Evolutionary conservation across 352 stramenopile species (phyloP).

Genomic region (Chloridella minuta): DNA sequence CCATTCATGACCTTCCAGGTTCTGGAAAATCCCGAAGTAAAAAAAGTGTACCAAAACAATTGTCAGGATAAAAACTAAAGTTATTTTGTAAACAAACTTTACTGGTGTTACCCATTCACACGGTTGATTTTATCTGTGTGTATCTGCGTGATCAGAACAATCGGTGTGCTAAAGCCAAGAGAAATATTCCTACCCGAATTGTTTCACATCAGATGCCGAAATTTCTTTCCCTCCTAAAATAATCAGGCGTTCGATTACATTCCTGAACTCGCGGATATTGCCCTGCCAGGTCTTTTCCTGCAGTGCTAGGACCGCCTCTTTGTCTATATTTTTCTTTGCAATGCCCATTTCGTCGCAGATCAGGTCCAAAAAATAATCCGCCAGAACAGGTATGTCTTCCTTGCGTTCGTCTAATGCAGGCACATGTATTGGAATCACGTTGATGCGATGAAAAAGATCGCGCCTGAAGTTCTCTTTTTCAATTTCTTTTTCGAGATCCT

Average conservation of each 20-base stretch:
- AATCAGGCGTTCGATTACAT: not conserved
- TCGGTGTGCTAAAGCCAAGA: no score
- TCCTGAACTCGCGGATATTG: not conserved
- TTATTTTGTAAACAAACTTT: no score
- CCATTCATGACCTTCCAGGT: no score
- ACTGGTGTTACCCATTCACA: no score
- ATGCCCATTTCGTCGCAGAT: not conserved
- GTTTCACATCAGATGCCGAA: not conserved
- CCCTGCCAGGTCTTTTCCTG: not conserved
- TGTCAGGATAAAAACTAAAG: no score
- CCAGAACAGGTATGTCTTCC: not conserved
- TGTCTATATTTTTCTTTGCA: not conserved
- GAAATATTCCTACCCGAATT: no score
- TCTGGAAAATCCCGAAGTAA: no score
- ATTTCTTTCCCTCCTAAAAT: constrained; percentile 8
- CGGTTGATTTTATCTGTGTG: no score
- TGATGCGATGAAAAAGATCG: not conserved
- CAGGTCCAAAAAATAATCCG: not conserved
- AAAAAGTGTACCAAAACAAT: no score
- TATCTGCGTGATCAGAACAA: no score
- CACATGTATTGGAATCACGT: not conserved
- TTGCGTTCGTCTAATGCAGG: not conserved
- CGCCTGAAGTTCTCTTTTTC: not conserved
- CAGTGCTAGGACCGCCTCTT: not conserved
- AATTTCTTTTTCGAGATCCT: not conserved